Conservation (phyloP, 495 filamentous ascomycete species). For the Neurospora africana region DNA sequence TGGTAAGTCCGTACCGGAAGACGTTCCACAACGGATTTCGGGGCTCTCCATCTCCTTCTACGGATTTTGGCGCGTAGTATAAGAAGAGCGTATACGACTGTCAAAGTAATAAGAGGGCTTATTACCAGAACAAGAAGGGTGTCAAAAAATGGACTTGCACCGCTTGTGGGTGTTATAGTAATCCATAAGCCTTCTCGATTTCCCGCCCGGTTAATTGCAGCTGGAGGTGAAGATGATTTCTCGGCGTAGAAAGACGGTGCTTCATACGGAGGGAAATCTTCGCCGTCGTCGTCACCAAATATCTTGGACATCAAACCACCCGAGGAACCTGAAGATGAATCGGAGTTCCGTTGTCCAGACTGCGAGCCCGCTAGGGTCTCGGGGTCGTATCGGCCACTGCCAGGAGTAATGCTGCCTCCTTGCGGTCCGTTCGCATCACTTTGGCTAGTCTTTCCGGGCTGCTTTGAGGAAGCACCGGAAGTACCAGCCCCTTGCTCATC, state of each 20-base stretch:
- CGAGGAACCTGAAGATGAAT: constrained; percentile 14
- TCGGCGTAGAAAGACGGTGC: not conserved
- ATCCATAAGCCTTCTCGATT: constrained; percentile 87
- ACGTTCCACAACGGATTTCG: constrained; percentile 88
- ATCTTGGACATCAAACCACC: constrained; percentile 32
- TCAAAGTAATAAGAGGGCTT: constrained; percentile 83
- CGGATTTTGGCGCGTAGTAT: constrained; percentile 82
- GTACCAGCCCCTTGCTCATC: constrained; percentile 3
- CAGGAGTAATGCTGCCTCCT: constrained; percentile 64
- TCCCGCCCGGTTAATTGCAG: constrained; percentile 17
- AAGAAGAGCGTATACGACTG: constrained; percentile 84
- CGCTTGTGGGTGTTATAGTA: constrained; percentile 81
- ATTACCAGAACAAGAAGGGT: constrained; percentile 88
- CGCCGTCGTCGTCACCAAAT: constrained; percentile 36
- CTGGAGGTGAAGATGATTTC: constrained; percentile 5
- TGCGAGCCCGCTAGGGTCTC: constrained; percentile 18
- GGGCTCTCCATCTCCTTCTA: constrained; percentile 84
- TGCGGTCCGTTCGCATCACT: constrained; percentile 29
- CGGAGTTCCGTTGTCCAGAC: constrained; percentile 13
- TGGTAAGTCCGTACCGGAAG: constrained; percentile 95
- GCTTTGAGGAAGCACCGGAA: constrained; percentile 4
- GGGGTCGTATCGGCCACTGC: constrained; percentile 60
- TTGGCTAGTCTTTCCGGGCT: constrained; percentile 21
- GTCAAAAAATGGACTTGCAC: constrained; percentile 91
- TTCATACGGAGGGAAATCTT: constrained; percentile 15